Percentiles rank a stretch among this genome's conserved stretches.
Evolutionary conservation across 495 filamentous ascomycete species (phyloP).

Genomic region (Recurvomyces mirabilis): DNA sequence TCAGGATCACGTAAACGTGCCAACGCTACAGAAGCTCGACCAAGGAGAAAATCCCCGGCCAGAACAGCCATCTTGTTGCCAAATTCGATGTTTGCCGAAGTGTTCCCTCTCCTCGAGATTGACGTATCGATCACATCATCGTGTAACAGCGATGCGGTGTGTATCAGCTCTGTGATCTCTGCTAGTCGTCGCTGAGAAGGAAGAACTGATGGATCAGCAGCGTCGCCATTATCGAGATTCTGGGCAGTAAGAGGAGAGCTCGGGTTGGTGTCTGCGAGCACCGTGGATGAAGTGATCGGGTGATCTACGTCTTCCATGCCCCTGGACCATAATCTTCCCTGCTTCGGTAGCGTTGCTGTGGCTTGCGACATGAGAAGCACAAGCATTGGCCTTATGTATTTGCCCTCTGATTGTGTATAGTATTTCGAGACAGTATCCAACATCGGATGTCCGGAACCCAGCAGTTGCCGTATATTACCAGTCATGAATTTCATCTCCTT

Average conservation of each 20-base stretch:
- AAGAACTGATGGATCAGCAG: conserved; percentile 60
- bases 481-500: conserved; percentile 93
- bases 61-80: conserved; percentile 99
- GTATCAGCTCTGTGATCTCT: conserved; percentile 93
- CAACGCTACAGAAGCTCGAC: conserved; percentile 84
- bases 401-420: conserved; percentile 93
- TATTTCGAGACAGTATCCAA: conserved; percentile 95
- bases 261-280: conserved; percentile 79
- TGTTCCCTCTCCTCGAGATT: conserved; percentile 63
- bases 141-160: conserved; percentile 90
- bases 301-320: conserved; percentile 46
- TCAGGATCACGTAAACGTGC: conserved; percentile 84
- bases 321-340: conserved; percentile 26
- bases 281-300: conserved; percentile 59
- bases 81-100: conserved; percentile 83
- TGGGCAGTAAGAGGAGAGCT: conserved; percentile 19
- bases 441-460: conserved; percentile 85
- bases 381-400: conserved; percentile 88
- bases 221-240: conserved; percentile 26
- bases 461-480: conserved; percentile 73
- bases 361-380: conserved; percentile 93
- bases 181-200: conserved; percentile 87
- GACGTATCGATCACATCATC: conserved; percentile 98
- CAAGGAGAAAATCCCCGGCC: conserved; percentile 88
- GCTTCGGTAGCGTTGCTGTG: conserved; percentile 66